Conservation (phyloP, 306 rosid species). For the Rosa persica region DNA sequence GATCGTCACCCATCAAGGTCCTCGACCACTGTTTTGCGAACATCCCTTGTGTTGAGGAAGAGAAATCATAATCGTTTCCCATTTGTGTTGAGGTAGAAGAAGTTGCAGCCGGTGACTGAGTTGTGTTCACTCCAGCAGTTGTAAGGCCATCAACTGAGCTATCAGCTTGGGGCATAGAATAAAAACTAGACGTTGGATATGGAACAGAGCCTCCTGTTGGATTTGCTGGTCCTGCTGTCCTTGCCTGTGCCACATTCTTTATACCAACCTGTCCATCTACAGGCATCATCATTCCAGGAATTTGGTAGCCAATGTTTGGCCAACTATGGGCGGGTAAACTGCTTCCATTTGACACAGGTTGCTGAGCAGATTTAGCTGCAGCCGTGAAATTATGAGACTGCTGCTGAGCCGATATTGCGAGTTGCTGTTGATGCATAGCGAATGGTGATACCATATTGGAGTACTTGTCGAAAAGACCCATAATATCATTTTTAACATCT, state of each 20-base stretch:
- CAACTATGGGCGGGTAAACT: slow-evolving; percentile 61
- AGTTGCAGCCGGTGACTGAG: slow-evolving; percentile 53
- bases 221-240: slow-evolving; percentile 46
- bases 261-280: slow-evolving; percentile 32
- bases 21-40: slow-evolving; percentile 59
- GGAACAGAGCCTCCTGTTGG: slow-evolving; percentile 59
- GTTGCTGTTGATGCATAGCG: slow-evolving; percentile 88
- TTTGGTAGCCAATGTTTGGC: slow-evolving; percentile 61
- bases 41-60: slow-evolving; percentile 87
- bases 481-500: slow-evolving; percentile 85
- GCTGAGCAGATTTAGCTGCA: slow-evolving; percentile 72
- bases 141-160: slow-evolving; percentile 54
- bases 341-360: slow-evolving; percentile 46
- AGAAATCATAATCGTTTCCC: slow-evolving; percentile 82
- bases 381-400: slow-evolving; percentile 89
- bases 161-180: slow-evolving; percentile 55
- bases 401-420: slow-evolving; percentile 87
- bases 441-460: slow-evolving; percentile 85
- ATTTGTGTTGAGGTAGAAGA: slow-evolving; percentile 44
- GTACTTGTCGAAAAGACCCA: slow-evolving; percentile 99
- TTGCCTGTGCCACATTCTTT: slow-evolving; percentile 28
- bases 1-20: slow-evolving; percentile 29
- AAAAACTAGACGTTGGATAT: slow-evolving; percentile 66
- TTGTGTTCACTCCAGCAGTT: slow-evolving; percentile 44
- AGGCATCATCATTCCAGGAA: slow-evolving; percentile 61